Conservation (phyloP, 2,329 filamentous ascomycete genomes). For the Penicillium sclerotiorum region DNA sequence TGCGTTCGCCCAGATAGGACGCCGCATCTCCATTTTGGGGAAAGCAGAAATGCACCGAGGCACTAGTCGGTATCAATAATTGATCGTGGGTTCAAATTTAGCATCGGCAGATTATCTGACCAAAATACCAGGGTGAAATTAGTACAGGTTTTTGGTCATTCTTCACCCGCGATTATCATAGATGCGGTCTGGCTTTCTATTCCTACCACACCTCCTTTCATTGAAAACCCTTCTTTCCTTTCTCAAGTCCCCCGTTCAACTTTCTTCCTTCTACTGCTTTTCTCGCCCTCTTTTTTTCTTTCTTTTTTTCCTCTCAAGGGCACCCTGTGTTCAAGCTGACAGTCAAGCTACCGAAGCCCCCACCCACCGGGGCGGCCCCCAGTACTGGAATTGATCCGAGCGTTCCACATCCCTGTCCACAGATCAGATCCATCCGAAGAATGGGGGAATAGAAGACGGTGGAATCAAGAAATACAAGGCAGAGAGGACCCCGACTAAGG, state of each 20-base stretch:
- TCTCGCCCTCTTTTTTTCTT: neutral
- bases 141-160: neutral
- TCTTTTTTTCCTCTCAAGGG: neutral
- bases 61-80: neutral
- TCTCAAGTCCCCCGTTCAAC: too few species aligned
- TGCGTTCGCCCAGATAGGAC: neutral
- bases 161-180: neutral
- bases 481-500: neutral
- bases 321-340: neutral
- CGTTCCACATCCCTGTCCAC: constrained; percentile 10
- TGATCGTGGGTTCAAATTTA: neutral
- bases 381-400: constrained; percentile 1
- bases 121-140: neutral
- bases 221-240: too few species aligned
- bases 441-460: constrained; percentile 6
- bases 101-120: neutral
- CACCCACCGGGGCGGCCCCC: constrained; percentile 6
- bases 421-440: too few species aligned
- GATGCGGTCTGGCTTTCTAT: neutral
- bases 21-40: neutral
- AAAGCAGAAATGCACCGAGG: neutral
- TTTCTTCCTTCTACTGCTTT: neutral
- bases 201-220: too few species aligned
- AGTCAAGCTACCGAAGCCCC: neutral
- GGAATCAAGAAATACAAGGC: neutral